These are phyloP conservation scores for Juglanconis oblonga DNA, from an alignment of 2,329 filamentous ascomycete species.

Conservation along the genomic window DNA sequence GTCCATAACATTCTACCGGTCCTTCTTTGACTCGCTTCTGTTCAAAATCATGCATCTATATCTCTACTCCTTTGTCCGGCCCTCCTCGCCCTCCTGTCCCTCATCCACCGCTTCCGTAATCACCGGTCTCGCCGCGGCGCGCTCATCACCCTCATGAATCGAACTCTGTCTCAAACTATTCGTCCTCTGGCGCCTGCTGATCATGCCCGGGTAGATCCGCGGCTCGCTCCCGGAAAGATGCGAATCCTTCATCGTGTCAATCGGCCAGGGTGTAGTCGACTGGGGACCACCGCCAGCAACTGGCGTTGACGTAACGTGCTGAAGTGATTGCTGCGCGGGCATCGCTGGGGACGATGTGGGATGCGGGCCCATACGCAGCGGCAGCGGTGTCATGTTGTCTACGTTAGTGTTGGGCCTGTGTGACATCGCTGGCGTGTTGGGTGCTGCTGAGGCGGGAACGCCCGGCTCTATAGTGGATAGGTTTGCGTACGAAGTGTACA, in stretches of 20 bases:
- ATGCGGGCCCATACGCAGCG: conserved; percentile 1
- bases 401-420: conserved; percentile 19
- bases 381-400: conserved; percentile 6
- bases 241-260: conserved; percentile 37
- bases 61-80: background rate
- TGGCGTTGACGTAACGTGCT: background rate
- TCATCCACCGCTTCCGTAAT: background rate
- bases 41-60: too few species aligned
- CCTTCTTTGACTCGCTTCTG: too few species aligned
- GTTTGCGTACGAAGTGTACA: conserved; percentile 37
- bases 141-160: conserved; percentile 35
- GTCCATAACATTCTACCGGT: too few species aligned
- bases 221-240: conserved; percentile 61
- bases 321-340: background rate
- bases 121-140: background rate
- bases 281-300: background rate
- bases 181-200: conserved; percentile 49
- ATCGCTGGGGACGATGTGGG: conserved; percentile 13
- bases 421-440: conserved; percentile 23
- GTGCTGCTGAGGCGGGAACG: conserved; percentile 6
- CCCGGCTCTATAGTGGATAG: background rate
- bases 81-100: background rate
- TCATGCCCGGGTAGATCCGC: conserved; percentile 68
- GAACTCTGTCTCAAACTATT: conserved; percentile 40
- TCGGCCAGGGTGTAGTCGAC: conserved; percentile 14